Conservation (phyloP, 2,329 filamentous ascomycete species). For the Scleromitrula shiraiana region DNA sequence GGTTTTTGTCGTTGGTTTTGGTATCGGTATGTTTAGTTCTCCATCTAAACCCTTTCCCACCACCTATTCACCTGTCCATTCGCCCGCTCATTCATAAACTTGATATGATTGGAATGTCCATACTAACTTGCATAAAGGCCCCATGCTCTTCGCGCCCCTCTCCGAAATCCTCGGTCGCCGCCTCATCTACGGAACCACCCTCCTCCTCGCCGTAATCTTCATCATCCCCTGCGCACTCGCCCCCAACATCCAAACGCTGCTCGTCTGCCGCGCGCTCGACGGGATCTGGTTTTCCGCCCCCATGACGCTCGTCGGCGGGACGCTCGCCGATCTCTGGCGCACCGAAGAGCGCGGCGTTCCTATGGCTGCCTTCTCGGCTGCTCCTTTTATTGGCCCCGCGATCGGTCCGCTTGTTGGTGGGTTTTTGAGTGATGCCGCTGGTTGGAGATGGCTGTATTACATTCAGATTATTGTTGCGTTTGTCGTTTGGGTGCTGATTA, state of each 20-base stretch:
- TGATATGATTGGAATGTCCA: too few species aligned
- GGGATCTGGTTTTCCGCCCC: slow-evolving; percentile 80
- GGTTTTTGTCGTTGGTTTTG: slow-evolving; percentile 75
- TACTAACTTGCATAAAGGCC: too few species aligned
- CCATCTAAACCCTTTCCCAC: too few species aligned
- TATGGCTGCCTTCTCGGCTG: slow-evolving; percentile 79
- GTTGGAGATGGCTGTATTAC: slow-evolving; percentile 85
- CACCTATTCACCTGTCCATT: slow-evolving; percentile 8
- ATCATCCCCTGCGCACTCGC: slow-evolving; percentile 73
- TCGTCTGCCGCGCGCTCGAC: slow-evolving; percentile 70
- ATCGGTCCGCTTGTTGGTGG: slow-evolving; percentile 71
- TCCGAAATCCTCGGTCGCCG: slow-evolving; percentile 68
- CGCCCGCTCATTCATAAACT: too few species aligned
- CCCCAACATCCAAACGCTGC: slow-evolving; percentile 65
- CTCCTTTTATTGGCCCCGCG: slow-evolving; percentile 75
- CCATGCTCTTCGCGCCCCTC: slow-evolving; percentile 71
- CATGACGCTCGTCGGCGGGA: slow-evolving; percentile 80
- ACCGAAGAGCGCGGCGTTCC: slow-evolving; percentile 78
- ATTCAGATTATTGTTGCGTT: slow-evolving; percentile 71
- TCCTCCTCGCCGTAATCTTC: slow-evolving; percentile 61
- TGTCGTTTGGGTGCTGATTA: slow-evolving; percentile 65
- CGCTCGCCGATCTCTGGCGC: slow-evolving; percentile 74
- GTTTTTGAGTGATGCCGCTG: slow-evolving; percentile 59
- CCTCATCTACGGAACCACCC: slow-evolving; percentile 49
- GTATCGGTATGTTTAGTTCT: slow-evolving; percentile 48